Evolutionary conservation across 2,329 filamentous ascomycete genomes (phyloP).

Genomic region (Uncinocarpus reesii): DNA sequence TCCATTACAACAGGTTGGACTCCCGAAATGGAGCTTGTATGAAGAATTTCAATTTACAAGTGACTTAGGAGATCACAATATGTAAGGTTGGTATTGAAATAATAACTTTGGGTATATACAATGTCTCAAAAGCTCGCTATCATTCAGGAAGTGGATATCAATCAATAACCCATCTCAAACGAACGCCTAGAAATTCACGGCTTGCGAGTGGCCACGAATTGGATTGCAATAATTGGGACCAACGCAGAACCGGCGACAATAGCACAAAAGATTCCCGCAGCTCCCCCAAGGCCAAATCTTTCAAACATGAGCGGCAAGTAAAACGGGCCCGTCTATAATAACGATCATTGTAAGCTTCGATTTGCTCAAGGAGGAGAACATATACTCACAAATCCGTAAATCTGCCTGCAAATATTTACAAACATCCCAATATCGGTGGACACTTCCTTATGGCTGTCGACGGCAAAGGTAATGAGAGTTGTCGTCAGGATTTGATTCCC

Average conservation of each 20-base stretch:
- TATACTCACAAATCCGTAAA: slow-evolving; percentile 33
- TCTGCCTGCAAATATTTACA: slow-evolving; percentile 47
- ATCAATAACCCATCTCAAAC: not conserved
- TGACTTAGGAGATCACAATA: too few species aligned
- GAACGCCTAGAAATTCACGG: not conserved
- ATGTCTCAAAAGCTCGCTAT: too few species aligned
- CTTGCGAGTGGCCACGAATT: not conserved
- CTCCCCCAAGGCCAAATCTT: not conserved
- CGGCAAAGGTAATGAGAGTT: slow-evolving; percentile 49
- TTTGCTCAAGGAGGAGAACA: not conserved
- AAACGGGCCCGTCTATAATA: not conserved
- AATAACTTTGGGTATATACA: too few species aligned
- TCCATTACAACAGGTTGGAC: too few species aligned
- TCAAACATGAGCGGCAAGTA: not conserved
- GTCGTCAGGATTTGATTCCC: slow-evolving; percentile 55
- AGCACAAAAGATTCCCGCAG: not conserved
- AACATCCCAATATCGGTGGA: slow-evolving; percentile 49
- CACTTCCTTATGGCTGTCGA: slow-evolving; percentile 47
- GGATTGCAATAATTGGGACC: not conserved
- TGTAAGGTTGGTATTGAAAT: too few species aligned
- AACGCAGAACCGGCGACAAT: not conserved
- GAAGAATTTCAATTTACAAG: too few species aligned
- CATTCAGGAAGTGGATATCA: too few species aligned
- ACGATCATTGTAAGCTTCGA: not conserved
- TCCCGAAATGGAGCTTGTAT: too few species aligned